These are phyloP conservation scores for Aechmea fasciata DNA, from an alignment of 176 grass and related monocot genomes.

Conservation along the genomic window DNA sequence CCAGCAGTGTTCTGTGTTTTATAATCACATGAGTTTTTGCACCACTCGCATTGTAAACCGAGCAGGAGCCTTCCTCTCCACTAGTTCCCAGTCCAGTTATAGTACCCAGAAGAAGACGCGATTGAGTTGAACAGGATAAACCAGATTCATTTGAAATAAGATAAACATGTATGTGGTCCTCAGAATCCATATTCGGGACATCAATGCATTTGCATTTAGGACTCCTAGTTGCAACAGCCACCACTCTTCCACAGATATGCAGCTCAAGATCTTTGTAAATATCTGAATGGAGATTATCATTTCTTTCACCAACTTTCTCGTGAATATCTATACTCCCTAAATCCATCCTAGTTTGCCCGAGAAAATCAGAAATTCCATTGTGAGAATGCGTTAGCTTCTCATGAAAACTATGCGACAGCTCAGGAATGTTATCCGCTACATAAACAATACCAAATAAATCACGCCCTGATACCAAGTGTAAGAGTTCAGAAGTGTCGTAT, in stretches of 20 bases:
- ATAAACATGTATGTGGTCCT: constrained; percentile 96
- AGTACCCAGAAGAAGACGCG: constrained; percentile 42
- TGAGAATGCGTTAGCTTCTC: constrained; percentile 33
- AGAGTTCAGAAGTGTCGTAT: constrained; percentile 63
- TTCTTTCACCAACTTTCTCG: constrained; percentile 15
- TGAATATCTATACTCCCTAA: constrained; percentile 12
- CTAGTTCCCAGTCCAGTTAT: constrained; percentile 64
- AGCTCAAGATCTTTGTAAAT: constrained; percentile 72
- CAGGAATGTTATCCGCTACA: constrained; percentile 28
- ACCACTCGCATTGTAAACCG: constrained; percentile 41
- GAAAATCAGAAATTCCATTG: constrained; percentile 11
- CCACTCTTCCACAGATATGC: constrained; percentile 57
- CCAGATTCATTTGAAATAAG: constrained; percentile 32
- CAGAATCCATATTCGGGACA: constrained; percentile 8
- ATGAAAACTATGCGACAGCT: constrained; percentile 37
- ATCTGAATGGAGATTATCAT: constrained; percentile 31
- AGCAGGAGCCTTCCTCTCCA: constrained; percentile 87
- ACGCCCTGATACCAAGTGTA: constrained; percentile 91
- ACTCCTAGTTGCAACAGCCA: constrained; percentile 65
- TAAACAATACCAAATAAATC: constrained; percentile 79
- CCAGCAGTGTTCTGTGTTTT: constrained; percentile 85
- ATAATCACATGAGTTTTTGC: constrained; percentile 73
- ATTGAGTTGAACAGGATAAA: constrained; percentile 27
- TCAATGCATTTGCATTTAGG: constrained; percentile 56
- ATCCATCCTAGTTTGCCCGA: constrained; percentile 14